phyloP scores from a whole-genome alignment of 805 yeast species.

The Starmerella powellii region DNA sequence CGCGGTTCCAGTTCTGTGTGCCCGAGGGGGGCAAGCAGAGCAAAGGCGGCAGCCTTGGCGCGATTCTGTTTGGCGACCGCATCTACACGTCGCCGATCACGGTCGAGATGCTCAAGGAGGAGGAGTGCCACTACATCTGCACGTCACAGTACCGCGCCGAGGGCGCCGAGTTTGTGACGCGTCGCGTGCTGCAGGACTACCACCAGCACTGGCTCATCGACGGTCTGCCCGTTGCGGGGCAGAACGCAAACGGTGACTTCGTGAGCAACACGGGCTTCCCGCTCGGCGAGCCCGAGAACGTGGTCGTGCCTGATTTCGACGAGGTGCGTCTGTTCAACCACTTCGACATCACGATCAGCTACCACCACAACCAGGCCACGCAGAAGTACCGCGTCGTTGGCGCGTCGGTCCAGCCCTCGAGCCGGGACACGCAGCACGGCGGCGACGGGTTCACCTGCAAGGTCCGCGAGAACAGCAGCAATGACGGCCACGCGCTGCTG shows the following conservation, averaged over 20 bases:
- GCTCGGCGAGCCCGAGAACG: slow-evolving; percentile 39
- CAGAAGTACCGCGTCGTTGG: slow-evolving; percentile 81
- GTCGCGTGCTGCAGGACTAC: slow-evolving; percentile 71
- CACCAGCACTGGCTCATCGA: slow-evolving; percentile 87
- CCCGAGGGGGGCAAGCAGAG: slow-evolving; percentile 54
- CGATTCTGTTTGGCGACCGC: slow-evolving; percentile 90
- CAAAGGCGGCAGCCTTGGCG: slow-evolving; percentile 83
- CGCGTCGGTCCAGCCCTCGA: slow-evolving; percentile 60
- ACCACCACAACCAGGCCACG: slow-evolving; percentile 54
- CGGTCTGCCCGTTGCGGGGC: slow-evolving; percentile 84
- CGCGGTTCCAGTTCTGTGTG: slow-evolving; percentile 68
- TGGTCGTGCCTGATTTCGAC: slow-evolving; percentile 38
- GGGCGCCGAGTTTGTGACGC: slow-evolving; percentile 65
- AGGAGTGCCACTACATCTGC: slow-evolving; percentile 60
- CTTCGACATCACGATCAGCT: slow-evolving; percentile 65
- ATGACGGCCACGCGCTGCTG: slow-evolving; percentile 9
- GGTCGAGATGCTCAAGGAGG: slow-evolving; percentile 62
- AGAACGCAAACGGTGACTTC: slow-evolving; percentile 31
- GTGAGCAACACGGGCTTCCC: slow-evolving; percentile 23
- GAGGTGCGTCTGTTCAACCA: slow-evolving; percentile 49
- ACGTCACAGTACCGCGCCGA: slow-evolving; percentile 42
- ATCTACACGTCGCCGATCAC: slow-evolving; percentile 86
- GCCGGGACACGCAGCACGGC: slow-evolving; percentile 37
- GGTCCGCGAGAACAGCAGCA: slow-evolving; percentile 14
- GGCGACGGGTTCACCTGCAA: slow-evolving; percentile 25